Evolutionary conservation across 192 early-diverging fungal species (phyloP), one percentile per base, ranked within the genome.

Genomic region (Coemansia sp.): DNA sequence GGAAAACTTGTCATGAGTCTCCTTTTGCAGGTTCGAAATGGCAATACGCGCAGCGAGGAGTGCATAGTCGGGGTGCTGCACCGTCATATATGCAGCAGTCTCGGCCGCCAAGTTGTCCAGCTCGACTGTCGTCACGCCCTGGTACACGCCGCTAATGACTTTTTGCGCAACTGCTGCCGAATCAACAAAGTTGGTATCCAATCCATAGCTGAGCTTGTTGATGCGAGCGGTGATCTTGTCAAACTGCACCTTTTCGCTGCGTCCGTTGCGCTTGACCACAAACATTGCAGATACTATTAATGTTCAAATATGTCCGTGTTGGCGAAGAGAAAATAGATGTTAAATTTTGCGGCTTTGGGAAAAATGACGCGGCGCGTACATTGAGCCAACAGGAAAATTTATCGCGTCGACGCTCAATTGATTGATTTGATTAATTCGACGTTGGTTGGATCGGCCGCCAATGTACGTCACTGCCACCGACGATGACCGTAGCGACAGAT

Each of bases 41-140:
- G 94, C 94, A 71, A 98, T 95, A 39, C 96, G 90, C 39, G 96
- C 96, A 22, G 96, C 96, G 15, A 98, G 89, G 27, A 93, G 87
- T 8, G 96, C 94, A 75, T 96, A 98, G 82, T 98, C 96, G 0
- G 96, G 94, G 66, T 98, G 96, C 64, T 89, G 91, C 37, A 92
- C 94, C 1, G 91, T 92, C 85, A 90, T 82, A 68, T 90, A 90
- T 7, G 91, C 91, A 2, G 89, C 91, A 5, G 94, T 98, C 73
- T 98, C 96, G 58, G 96, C 94, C 14, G 94, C 94, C 37, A 98
- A 87, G 82, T 95, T 98, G 83, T 98, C 96, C 43, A 98, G 85
- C 76, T 96, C 94, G 19, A 94, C 88, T 1, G 96, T 98, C 3
- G 94, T 94, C 64, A 98, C 94, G 54, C 96, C 96, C 75, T 95